Conservation (phyloP, 179 eudicot species). For the Spinacia oleracea region DNA sequence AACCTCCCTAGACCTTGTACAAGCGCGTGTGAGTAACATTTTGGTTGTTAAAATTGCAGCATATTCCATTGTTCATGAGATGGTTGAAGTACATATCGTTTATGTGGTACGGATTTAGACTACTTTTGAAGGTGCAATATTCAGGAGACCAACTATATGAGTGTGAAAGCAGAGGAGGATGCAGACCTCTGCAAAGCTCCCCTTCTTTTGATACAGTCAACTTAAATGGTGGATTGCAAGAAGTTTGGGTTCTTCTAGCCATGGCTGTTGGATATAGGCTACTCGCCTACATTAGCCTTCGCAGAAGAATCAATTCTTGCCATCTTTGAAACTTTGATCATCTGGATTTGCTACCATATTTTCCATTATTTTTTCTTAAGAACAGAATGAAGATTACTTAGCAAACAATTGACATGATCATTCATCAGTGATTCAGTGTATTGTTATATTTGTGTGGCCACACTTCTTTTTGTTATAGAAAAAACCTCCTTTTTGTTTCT, state of each 20-base stretch:
- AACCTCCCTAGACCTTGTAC: neutral
- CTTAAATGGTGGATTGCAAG: slow-evolving; percentile 76
- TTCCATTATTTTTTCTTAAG: too few relatives aligned
- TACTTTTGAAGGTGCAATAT: slow-evolving; percentile 81
- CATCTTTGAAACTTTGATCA: slow-evolving; percentile 59
- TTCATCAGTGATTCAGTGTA: too few relatives aligned
- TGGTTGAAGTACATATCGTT: slow-evolving; percentile 93
- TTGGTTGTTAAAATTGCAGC: slow-evolving; percentile 46
- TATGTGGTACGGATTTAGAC: slow-evolving; percentile 47
- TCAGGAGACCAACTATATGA: slow-evolving; percentile 77
- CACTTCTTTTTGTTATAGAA: neutral
- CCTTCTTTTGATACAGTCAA: slow-evolving; percentile 86
- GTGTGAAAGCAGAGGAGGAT: slow-evolving; percentile 76
- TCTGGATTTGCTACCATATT: neutral
- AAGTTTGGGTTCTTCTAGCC: slow-evolving; percentile 87
- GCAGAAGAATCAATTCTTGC: slow-evolving; percentile 57
- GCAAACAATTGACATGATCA: neutral
- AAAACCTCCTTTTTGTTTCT: neutral
- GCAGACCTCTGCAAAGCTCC: slow-evolving; percentile 75
- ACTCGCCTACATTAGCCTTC: slow-evolving; percentile 73
- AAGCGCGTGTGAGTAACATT: too few relatives aligned
- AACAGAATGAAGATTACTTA: too few relatives aligned
- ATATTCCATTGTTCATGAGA: slow-evolving; percentile 83
- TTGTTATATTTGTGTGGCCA: too few relatives aligned
- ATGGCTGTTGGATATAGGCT: slow-evolving; percentile 84